Percentiles rank a stretch among this genome's conserved stretches.
Evolutionary conservation across 2,329 filamentous ascomycete genomes (phyloP).

Genomic region (Fusarium guadeloupense): DNA sequence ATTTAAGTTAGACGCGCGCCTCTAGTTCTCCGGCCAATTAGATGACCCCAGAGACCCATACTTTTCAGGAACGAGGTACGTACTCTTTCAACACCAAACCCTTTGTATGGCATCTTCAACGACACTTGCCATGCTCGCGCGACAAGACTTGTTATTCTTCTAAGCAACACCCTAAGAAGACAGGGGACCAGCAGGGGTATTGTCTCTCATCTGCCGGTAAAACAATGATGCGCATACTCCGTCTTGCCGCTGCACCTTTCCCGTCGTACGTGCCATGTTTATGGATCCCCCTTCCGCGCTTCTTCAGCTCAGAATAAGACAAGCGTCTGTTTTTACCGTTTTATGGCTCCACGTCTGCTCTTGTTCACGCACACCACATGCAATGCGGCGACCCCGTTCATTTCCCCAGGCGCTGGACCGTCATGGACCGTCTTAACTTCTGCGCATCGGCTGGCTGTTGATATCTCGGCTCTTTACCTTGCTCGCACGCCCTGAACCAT

Average conservation of each 20-base stretch:
- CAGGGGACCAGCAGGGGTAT: background rate
- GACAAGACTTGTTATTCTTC: background rate
- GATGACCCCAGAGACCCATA: constrained; percentile 14
- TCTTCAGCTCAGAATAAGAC: background rate
- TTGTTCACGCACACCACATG: constrained; percentile 29
- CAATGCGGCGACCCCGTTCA: constrained; percentile 43
- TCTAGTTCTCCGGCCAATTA: constrained; percentile 33
- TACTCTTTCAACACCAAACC: constrained; percentile 32
- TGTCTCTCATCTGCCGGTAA: constrained; percentile 22
- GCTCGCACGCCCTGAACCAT: background rate
- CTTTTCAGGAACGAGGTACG: background rate
- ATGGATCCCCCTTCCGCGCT: constrained; percentile 9
- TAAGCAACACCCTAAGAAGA: background rate
- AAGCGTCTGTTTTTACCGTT: background rate
- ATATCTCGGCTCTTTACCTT: constrained; percentile 7
- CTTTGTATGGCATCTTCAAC: background rate
- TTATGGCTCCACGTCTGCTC: background rate
- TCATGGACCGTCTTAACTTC: constrained; percentile 21
- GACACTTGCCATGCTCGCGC: background rate
- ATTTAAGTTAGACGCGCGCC: constrained; percentile 42
- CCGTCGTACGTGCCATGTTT: constrained; percentile 18
- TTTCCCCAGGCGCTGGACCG: constrained; percentile 39
- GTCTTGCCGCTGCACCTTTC: constrained; percentile 26
- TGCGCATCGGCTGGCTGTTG: constrained; percentile 43
- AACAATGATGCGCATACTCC: constrained; percentile 37